Evolutionary conservation across 768 basidiomycete genomes (phyloP).

Genomic region (Cubamyces sp.): DNA sequence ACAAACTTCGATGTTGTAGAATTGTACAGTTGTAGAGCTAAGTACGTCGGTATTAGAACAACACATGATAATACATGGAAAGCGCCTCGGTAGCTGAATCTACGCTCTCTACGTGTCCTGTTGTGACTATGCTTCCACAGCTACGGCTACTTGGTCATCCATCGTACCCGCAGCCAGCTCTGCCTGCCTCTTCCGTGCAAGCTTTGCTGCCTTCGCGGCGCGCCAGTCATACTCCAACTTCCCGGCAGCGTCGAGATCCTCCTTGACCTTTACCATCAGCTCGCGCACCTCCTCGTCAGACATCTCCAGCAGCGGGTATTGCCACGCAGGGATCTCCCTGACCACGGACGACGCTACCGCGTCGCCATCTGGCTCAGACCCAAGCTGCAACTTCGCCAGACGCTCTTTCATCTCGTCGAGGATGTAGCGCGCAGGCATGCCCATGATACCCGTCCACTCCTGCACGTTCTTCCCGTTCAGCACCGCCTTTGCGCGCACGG

Average conservation of each 20-base stretch:
- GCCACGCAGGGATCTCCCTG: conserved; percentile 20
- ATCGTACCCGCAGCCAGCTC: neutral
- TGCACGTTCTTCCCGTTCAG: conserved; percentile 31
- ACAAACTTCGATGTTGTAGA: neutral
- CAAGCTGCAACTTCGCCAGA: conserved; percentile 8
- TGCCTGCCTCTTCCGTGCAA: conserved; percentile 14
- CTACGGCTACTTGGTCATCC: neutral
- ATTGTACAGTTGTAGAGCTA: neutral
- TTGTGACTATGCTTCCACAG: neutral
- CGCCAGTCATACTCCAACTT: conserved; percentile 26
- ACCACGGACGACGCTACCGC: neutral
- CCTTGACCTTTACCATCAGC: conserved; percentile 25
- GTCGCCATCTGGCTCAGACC: neutral
- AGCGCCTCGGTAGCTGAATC: no score
- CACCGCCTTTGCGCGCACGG: conserved; percentile 25
- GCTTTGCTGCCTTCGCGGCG: conserved; percentile 25
- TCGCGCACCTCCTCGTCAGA: conserved; percentile 24
- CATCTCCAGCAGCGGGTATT: conserved; percentile 25
- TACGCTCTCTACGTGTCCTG: no score
- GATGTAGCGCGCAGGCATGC: conserved; percentile 29
- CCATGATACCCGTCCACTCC: conserved; percentile 31
- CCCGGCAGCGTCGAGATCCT: conserved; percentile 28
- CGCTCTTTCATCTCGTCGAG: conserved; percentile 30
- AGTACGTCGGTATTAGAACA: neutral
- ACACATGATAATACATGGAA: neutral